Conservation (phyloP, 2,329 filamentous ascomycete species). For the Cladosporium sp. region DNA sequence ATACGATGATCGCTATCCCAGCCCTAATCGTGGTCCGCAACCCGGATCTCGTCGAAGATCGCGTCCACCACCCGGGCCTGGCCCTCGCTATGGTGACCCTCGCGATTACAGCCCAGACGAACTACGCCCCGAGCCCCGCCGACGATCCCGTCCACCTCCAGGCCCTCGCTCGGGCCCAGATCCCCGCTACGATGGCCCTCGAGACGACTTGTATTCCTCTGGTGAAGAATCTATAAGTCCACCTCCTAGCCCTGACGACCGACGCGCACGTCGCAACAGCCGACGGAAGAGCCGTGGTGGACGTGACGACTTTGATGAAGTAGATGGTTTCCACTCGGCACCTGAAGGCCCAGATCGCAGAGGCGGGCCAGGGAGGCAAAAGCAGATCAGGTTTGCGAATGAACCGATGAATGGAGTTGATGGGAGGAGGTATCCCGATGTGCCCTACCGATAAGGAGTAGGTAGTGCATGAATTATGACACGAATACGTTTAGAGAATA, state of each 20-base stretch:
- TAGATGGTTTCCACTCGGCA: slow-evolving; percentile 15
- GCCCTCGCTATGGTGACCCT: slow-evolving; percentile 5
- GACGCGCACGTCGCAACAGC: slow-evolving; percentile 15
- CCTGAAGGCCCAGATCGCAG: slow-evolving; percentile 10
- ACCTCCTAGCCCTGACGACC: slow-evolving; percentile 19
- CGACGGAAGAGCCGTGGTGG: slow-evolving; percentile 24
- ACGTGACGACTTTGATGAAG: slow-evolving; percentile 16
- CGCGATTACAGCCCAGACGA: slow-evolving; percentile 10
- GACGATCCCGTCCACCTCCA: slow-evolving; percentile 13
- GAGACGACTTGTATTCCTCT: slow-evolving; percentile 12
- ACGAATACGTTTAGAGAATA: neutral
- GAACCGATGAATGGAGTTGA: slow-evolving; percentile 25
- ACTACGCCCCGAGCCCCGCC: neutral
- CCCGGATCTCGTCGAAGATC: slow-evolving; percentile 14
- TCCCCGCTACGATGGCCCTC: slow-evolving; percentile 15
- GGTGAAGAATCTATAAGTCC: slow-evolving; percentile 12
- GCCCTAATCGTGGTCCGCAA: neutral
- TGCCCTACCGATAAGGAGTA: slow-evolving; percentile 21
- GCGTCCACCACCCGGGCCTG: neutral
- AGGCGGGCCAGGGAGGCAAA: slow-evolving; percentile 23
- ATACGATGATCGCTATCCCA: slow-evolving; percentile 15
- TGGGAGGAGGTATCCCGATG: slow-evolving; percentile 29
- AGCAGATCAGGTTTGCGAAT: slow-evolving; percentile 30
- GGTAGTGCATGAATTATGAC: neutral
- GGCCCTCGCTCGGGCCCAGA: neutral